phyloP scores from a whole-genome alignment of 768 basidiomycete genomes.

The Tulasnella sp. region DNA sequence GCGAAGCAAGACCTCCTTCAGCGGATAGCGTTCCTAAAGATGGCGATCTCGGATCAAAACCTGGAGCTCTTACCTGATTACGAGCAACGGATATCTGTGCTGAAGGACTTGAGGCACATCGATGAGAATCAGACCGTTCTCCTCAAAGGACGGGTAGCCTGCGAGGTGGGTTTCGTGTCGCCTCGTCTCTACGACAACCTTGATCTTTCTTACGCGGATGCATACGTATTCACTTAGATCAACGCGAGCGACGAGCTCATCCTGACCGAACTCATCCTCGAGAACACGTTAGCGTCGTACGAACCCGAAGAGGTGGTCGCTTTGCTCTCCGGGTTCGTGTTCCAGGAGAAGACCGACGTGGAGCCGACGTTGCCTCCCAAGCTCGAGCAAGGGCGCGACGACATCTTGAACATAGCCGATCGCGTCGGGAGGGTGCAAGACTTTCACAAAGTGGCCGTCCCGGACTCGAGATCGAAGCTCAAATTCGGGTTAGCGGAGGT shows the following conservation, averaged over 20 bases:
- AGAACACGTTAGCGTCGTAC: constrained; percentile 82
- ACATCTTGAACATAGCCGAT: constrained; percentile 67
- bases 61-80: constrained; percentile 94
- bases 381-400: constrained; percentile 67
- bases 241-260: constrained; percentile 97
- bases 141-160: constrained; percentile 94
- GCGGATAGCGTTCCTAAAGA: constrained; percentile 66
- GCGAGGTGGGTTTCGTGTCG: constrained; percentile 53
- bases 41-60: constrained; percentile 91
- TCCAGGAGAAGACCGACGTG: constrained; percentile 93
- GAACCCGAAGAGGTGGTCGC: constrained; percentile 96
- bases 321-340: constrained; percentile 90
- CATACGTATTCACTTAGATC: constrained; percentile 43
- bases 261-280: constrained; percentile 90
- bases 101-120: constrained; percentile 86
- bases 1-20: constrained; percentile 59
- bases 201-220: too few species aligned
- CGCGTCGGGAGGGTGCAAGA: constrained; percentile 73
- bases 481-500: constrained; percentile 93
- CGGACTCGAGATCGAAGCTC: constrained; percentile 64
- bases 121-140: constrained; percentile 92
- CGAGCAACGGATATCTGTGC: constrained; percentile 82
- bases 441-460: constrained; percentile 60
- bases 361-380: constrained; percentile 74
- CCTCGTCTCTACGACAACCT: not conserved